Base-by-base conservation (phyloP, 2,329 filamentous ascomycete genomes). In the Xylaria sp. region DNA sequence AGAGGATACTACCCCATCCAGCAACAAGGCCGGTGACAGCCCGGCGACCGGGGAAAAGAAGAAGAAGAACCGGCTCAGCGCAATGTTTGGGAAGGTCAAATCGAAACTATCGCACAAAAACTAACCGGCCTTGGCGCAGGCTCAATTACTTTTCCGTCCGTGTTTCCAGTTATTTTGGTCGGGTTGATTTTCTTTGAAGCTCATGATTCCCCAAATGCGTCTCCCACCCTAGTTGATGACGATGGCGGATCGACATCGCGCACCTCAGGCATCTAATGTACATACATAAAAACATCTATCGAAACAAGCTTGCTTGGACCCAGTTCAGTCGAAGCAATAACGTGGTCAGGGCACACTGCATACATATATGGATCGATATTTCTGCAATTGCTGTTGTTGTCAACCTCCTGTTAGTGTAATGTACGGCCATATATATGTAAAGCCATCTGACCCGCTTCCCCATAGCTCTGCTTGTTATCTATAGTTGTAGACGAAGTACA, bases 41-140 rank as follows among this genome's bases (percentile, higher is more conserved):
- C 69, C 79, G 16, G 70, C 78, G 10, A 80, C 81, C 63, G 80
- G 82, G 25, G 84, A 73, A 5, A 89, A 88, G 82, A 92, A 91
- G 84, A 91, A 90, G 84, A 90, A 89, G 83, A 84, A 87, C 79
- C 85, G 90, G 63, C 75, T 90, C 68, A 91, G 89, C 79, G 81
- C 85, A 62, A 86, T 92, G 74, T 87, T 92, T 77, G 82, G 80
- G 80, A 88, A 86, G 82, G 75, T 88, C 75, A 85, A 85, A 80
- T 77, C 81, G 73, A 88, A 81, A 77, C 72, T 82, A n/a, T 74
- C 77, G 25, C 70, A 74, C 71, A 79, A 80, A 74, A 75, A 79
- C 23, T 70, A 69, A 37, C 23, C 2, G 51, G 68, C 42, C 50
- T 23, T 8, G 27, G 37, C 37, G 21, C 50, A 64, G 35, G 42